Base-by-base conservation (phyloP, 768 basidiomycete genomes). In the Collybia nuda region DNA sequence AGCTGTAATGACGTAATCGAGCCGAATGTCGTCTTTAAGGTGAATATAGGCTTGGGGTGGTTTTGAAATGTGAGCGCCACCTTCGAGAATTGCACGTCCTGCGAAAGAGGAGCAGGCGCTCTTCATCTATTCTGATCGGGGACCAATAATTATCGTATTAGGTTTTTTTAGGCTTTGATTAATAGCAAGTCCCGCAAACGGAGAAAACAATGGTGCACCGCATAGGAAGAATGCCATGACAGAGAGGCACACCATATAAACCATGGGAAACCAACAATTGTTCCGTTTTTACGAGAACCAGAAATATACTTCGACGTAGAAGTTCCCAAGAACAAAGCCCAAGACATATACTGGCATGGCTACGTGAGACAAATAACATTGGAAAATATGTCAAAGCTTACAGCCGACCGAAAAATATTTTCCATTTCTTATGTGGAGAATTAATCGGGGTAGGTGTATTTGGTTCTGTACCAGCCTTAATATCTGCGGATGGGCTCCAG, bases 161-260 rank as follows among this genome's bases (percentile, higher is more conserved):
- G 40, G 32, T 18, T 6, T 2, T 9, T 15, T 14, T 5, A 5
- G 26, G 24, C 11, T 14, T 18, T 57, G 53, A 14, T 53, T 41
- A 11, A 57, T 24, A 7, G 56, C 43, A n/a, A 57, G 51, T 21
- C 50, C 56, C 37, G 47, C 50, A 39, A 55, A 52, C 12, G 56
- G 56, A 3, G 54, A 26, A 28, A 55, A 57, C 14, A 57, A 23
- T 8, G 53, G 53, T 15, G 53, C 54, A 35, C 38, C 12, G 32
- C 56, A 57, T 36, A 52, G 44, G 28, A 54, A n/a, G 35, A 52
- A 40, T 5, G 47, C 56, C 12, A 57, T n/a, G 2, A 53, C 50
- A 32, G 51, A 17, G 8, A 55, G 9, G 18, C 40, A 7, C 6
- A 17, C 24, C 24, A 3, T 26, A 26, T 26, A 26, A 26, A n/a